Evolutionary conservation across 495 filamentous ascomycete species (phyloP).

Genomic region (Oleoguttula mirabilis): DNA sequence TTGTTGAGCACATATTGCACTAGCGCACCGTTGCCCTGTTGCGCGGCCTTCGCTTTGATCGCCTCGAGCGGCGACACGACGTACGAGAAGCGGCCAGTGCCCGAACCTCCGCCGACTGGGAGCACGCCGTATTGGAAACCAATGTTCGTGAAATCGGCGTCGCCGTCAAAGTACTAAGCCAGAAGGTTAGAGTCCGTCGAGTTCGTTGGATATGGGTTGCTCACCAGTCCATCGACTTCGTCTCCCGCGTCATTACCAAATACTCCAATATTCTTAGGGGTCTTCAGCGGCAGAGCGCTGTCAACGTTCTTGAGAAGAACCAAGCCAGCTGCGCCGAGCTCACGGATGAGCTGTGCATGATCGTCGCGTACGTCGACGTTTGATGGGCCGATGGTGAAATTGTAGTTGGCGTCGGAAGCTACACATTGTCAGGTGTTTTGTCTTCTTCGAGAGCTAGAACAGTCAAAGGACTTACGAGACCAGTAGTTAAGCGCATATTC

Average conservation of each 20-base stretch:
- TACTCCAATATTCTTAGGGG: slow-evolving; percentile 43
- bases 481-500: slow-evolving; percentile 7
- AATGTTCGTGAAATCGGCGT: slow-evolving; percentile 6
- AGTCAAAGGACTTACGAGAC: neutral
- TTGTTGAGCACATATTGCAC: slow-evolving; percentile 35
- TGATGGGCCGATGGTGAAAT: slow-evolving; percentile 18
- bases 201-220: no score
- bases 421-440: neutral
- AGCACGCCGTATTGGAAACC: slow-evolving; percentile 46
- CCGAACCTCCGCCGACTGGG: slow-evolving; percentile 47
- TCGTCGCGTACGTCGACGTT: slow-evolving; percentile 39
- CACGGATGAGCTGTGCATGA: slow-evolving; percentile 39
- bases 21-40: slow-evolving; percentile 26
- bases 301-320: slow-evolving; percentile 53
- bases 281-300: slow-evolving; percentile 41
- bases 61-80: slow-evolving; percentile 47
- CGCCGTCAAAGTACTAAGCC: slow-evolving; percentile 29
- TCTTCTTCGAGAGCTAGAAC: no score
- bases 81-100: slow-evolving; percentile 40
- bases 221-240: slow-evolving; percentile 28
- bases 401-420: slow-evolving; percentile 13
- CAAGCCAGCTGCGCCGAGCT: slow-evolving; percentile 45
- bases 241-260: slow-evolving; percentile 52
- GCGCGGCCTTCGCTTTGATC: slow-evolving; percentile 31
- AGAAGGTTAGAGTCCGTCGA: no score